These are phyloP conservation scores for Aspergillus tamarii DNA, from an alignment of 2,329 filamentous ascomycete genomes.

Conservation along the genomic window DNA sequence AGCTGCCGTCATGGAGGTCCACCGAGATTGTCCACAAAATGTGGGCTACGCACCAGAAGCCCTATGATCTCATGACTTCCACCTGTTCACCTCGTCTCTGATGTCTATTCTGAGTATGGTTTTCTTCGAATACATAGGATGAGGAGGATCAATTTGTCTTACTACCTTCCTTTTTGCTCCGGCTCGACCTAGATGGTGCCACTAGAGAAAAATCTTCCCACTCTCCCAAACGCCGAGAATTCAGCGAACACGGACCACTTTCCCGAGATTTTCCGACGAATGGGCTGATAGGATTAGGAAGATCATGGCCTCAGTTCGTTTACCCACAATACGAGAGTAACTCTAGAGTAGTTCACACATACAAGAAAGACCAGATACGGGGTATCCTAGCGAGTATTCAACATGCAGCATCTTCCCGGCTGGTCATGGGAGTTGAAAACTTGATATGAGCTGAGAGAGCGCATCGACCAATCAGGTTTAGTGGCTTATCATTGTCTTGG, in stretches of 20 bases:
- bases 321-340: too few species aligned
- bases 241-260: neutral
- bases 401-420: neutral
- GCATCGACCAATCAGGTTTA: neutral
- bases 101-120: neutral
- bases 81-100: too few species aligned
- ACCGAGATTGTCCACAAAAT: neutral
- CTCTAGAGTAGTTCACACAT: too few species aligned
- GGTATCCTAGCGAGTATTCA: neutral
- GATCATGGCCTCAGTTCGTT: neutral
- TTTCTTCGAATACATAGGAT: neutral
- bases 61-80: neutral
- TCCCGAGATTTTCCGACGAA: neutral
- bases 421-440: neutral
- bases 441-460: neutral
- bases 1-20: neutral
- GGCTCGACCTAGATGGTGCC: neutral
- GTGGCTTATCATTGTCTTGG: neutral
- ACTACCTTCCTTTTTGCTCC: neutral
- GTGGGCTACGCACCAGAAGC: neutral
- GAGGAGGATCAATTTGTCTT: neutral
- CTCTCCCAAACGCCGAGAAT: neutral
- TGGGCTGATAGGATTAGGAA: neutral
- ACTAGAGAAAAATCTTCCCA: neutral
- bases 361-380: neutral